Base-by-base conservation (phyloP, 352 stramenopile genomes). In the Phytophthora rubi region DNA sequence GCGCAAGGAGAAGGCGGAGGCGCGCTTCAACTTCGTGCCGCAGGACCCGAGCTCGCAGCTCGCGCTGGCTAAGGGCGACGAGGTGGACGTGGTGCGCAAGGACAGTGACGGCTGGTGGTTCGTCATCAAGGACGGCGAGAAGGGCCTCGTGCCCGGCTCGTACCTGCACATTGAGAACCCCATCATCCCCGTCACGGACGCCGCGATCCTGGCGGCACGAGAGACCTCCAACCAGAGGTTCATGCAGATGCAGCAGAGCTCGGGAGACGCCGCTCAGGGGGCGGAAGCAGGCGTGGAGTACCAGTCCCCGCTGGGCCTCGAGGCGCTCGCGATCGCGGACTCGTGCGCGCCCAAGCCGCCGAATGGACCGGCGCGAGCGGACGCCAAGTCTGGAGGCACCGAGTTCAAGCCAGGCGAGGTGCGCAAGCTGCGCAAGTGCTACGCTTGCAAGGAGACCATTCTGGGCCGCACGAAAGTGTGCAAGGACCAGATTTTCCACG, bases 51-150 rank as follows among this genome's bases (percentile, higher is more conserved):
- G 71, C n/a, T 89, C 85, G 52, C 87, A 95, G 68, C 70, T 95
- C n/a, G 72, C 67, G 9, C 68, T 95, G 32, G 66, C 68, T 16
- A 95, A 93, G 68, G 87, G 82, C 54, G 87, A 95, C 52, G 71
- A 83, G 26, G 73, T 95, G 52, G 77, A 90, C 52, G 83, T 95
- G 33, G 86, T 95, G 67, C 87, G 87, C 51, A 95, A 93, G 71
- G 87, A 95, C 63, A 79, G 73, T 53, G 87, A 95, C 55, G 87
- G 87, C 61, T 95, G 87, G 87, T 95, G 87, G 87, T 92, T 95
- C 62, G 86, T 95, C 28, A 70, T 85, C 18, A 83, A 92, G 33
- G 81, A 92, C 53, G 82, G 80, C 62, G 84, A 93, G 68, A 93
- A 93, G 56, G 87, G 87, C 0, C 77, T 95, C 33, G 87, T 95